Evolutionary conservation across 73 alveolate genomes (phyloP).

Genomic region (Tetrahymena borealis): DNA sequence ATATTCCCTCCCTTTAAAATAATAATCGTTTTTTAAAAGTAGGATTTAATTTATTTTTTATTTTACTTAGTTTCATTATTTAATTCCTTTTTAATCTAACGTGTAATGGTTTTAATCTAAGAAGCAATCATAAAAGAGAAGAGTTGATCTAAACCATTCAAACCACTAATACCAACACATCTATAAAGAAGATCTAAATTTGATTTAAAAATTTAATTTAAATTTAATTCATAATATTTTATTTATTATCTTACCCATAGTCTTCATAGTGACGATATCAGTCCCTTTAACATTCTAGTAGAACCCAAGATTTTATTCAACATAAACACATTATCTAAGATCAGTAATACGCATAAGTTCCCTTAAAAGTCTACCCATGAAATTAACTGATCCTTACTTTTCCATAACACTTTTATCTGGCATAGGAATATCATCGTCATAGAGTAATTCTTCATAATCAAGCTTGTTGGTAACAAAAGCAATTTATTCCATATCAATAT

Average conservation of each 20-base stretch:
- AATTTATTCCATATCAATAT: conserved; percentile 28
- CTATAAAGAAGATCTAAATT: not conserved
- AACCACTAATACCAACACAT: conserved; percentile 40
- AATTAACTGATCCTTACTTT: conserved; percentile 24
- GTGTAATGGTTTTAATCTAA: not conserved
- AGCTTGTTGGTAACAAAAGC: conserved; percentile 25
- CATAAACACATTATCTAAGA: conserved; percentile 14
- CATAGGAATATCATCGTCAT: conserved; percentile 46
- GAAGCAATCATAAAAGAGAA: not conserved
- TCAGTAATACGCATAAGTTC: conserved; percentile 27
- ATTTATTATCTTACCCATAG: conserved; percentile 27
- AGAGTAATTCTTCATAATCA: conserved; percentile 19
- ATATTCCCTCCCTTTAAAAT: not conserved
- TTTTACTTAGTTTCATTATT: not conserved
- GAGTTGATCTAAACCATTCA: conserved; percentile 33
- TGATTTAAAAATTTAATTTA: not conserved
- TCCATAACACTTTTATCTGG: conserved; percentile 33
- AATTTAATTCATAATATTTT: not conserved
- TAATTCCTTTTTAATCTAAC: conserved; percentile 9
- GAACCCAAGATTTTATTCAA: conserved; percentile 32
- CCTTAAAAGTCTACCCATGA: conserved; percentile 35
- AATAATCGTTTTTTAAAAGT: not conserved
- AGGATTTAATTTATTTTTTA: not conserved
- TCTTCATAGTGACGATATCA: conserved; percentile 25
- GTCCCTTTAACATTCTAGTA: conserved; percentile 13